phyloP scores from a whole-genome alignment of 768 basidiomycete species.

The Pulveroboletus sp. region DNA sequence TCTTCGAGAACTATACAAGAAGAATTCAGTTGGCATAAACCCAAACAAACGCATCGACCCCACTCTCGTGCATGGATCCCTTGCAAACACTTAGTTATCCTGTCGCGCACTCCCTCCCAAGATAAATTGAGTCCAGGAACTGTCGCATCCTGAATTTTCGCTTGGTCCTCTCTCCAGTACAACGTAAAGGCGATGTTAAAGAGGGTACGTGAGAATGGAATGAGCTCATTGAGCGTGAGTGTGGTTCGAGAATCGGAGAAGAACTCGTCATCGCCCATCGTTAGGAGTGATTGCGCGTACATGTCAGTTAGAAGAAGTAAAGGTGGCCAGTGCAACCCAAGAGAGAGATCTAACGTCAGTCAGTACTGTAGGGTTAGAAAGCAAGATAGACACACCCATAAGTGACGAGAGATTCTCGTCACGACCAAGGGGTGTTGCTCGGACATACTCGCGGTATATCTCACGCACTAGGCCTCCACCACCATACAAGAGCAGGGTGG shows the following conservation, averaged over 20 bases:
- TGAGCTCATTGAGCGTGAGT: constrained; percentile 75
- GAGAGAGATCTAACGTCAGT: constrained; percentile 37
- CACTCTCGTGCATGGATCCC: constrained; percentile 88
- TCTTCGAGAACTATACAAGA: constrained; percentile 60
- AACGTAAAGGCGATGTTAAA: constrained; percentile 81
- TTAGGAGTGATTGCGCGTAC: constrained; percentile 78
- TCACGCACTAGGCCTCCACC: constrained; percentile 68
- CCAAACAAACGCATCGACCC: constrained; percentile 25
- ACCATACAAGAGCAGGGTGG: constrained; percentile 45
- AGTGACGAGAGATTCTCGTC: constrained; percentile 40
- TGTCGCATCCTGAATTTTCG: constrained; percentile 36
- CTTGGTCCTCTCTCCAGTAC: constrained; percentile 53
- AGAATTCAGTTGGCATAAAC: constrained; percentile 1
- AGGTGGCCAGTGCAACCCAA: constrained; percentile 54
- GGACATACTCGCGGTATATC: constrained; percentile 64
- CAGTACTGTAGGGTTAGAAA: not conserved
- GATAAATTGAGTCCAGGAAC: constrained; percentile 38
- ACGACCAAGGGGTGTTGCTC: constrained; percentile 56
- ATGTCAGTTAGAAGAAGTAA: constrained; percentile 76
- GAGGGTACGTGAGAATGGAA: constrained; percentile 68
- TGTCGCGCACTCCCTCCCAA: constrained; percentile 70
- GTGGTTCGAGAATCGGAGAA: constrained; percentile 73
- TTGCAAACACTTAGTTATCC: constrained; percentile 71
- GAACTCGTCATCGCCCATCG: constrained; percentile 97
- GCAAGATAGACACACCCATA: constrained; percentile 30